Evolutionary conservation across 345 rosid genomes (phyloP), one percentile per base, ranked within the genome.

Genomic region (Syzygium grande): DNA sequence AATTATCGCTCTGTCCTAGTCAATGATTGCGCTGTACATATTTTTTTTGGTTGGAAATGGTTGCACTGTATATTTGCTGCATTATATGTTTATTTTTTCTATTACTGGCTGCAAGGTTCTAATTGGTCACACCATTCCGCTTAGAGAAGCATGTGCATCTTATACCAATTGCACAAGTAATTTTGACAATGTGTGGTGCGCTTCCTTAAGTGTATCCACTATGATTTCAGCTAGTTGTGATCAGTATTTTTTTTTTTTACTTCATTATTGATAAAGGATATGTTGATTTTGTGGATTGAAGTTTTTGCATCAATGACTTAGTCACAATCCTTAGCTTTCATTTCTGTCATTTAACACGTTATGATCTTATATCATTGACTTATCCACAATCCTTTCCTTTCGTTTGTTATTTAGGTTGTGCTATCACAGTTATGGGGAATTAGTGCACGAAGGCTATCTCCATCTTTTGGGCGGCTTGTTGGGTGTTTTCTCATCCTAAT

Each of bases 401-500:
- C 17, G 34, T 52, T 87, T 58, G n/a, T 85, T 43, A 29, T 84
- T 88, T 86, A 97, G 99, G 95, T 88, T 85, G 96, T 93, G n/a
- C 88, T 97, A 43, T 91, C 94, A 52, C 95, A 93, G 89, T 85
- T 94, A 84, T 93, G 98, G 97, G 90, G 90, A 34, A 87, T 97
- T 0, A 52, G 93, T 52, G 91, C 89, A 3, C 90, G 92, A 46
- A 93, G 90, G 79, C 52, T 90, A 30, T 88, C 88, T 79, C 91
- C 94, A 27, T 85, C 97, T 7, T 96, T 95, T 65, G 95, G 94
- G 29, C 93, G 93, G 53, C 87, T 96, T 21, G 87, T 94, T 5
- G 99, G 99, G 80, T 94, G 97, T 91, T 87, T 96, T 56, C 96
- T 97, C 68, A 92, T 95, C 89, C 68, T 95, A 87, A 78, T 95